Percentiles rank a stretch among this genome's conserved stretches.
phyloP scores from a whole-genome alignment of 305 asterid genomes.

The Solanum hybrid region DNA sequence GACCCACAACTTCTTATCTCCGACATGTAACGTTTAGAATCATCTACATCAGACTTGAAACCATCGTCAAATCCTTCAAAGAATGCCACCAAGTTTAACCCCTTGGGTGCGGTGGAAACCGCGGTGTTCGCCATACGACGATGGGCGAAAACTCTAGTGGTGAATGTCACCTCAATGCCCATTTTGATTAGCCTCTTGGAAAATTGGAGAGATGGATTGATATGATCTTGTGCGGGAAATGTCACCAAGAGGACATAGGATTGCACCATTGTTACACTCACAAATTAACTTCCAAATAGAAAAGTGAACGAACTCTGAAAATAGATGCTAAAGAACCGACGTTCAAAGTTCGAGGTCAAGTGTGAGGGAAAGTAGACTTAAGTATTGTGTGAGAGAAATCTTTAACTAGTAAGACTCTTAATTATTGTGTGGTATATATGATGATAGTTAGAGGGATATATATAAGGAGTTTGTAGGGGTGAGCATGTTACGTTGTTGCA shows the following conservation, averaged over 20 bases:
- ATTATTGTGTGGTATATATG: neutral
- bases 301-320: neutral
- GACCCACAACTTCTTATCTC: slow-evolving; percentile 13
- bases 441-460: neutral
- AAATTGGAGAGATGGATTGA: slow-evolving; percentile 53
- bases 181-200: slow-evolving; percentile 29
- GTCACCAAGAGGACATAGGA: slow-evolving; percentile 39
- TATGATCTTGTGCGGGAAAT: slow-evolving; percentile 58
- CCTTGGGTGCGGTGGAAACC: neutral
- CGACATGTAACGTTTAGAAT: neutral
- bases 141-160: slow-evolving; percentile 25
- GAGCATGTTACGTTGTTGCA: too few species aligned
- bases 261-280: neutral
- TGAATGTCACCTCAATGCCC: slow-evolving; percentile 43
- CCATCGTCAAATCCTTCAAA: slow-evolving; percentile 32
- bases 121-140: slow-evolving; percentile 15
- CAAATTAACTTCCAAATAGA: neutral
- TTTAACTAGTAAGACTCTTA: neutral
- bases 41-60: neutral
- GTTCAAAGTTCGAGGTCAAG: neutral
- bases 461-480: neutral
- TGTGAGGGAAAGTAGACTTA: neutral
- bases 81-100: slow-evolving; percentile 20
- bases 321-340: neutral
- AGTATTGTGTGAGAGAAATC: neutral